Conservation (phyloP, 352 stramenopile species). For the Phytophthora cactorum region DNA sequence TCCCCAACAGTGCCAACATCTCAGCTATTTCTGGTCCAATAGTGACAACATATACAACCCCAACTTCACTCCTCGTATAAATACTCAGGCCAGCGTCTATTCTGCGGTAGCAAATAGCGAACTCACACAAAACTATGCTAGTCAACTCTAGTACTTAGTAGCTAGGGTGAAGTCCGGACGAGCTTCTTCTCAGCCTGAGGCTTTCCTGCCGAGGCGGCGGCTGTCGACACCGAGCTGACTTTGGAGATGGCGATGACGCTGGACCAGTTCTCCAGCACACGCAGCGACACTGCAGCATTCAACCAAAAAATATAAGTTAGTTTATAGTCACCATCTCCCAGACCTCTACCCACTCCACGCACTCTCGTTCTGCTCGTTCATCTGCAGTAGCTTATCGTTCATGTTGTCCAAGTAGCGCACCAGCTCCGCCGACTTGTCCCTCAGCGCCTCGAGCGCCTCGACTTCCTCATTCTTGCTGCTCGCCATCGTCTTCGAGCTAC, state of each 20-base stretch:
- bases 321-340: neutral
- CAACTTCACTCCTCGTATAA: conserved; percentile 28
- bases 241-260: conserved; percentile 82
- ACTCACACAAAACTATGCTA: neutral
- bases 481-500: conserved; percentile 28
- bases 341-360: conserved; percentile 18
- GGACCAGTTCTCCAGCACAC: conserved; percentile 84
- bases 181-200: conserved; percentile 55
- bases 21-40: conserved; percentile 8
- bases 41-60: neutral
- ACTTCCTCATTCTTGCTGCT: conserved; percentile 79
- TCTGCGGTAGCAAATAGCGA: conserved; percentile 8
- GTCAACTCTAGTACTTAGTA: conserved; percentile 3
- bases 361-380: conserved; percentile 88
- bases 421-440: conserved; percentile 77
- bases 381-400: conserved; percentile 71
- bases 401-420: conserved; percentile 80
- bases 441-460: conserved; percentile 76
- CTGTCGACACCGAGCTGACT: conserved; percentile 34
- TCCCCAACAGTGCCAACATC: neutral
- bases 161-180: conserved; percentile 56
- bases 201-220: conserved; percentile 32
- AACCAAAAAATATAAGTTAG: neutral
- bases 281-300: conserved; percentile 61
- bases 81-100: conserved; percentile 28